Evolutionary conservation across 176 grass and related monocot genomes (phyloP), one percentile per base, ranked within the genome.

Genomic region (Zizania latifolia): DNA sequence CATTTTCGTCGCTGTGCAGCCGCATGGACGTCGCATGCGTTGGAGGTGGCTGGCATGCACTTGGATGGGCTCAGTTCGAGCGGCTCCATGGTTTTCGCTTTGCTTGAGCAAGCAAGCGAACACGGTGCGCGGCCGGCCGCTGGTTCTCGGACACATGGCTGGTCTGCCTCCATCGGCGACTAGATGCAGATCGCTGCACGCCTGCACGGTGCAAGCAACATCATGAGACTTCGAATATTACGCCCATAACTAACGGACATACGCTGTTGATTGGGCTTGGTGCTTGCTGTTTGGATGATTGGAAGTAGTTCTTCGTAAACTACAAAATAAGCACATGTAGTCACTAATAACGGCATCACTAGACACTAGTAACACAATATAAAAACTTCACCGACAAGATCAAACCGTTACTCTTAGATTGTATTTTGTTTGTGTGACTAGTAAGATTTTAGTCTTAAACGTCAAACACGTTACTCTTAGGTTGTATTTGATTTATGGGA

Each of bases 41-140:
- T 6, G 13, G 71, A 68, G 72, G 48, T 69, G 81, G 21, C 29
- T 7, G n/a, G 38, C 19, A 27, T 10, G 63, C 81, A 76, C 81
- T 35, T 83, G 71, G 28, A 33, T 24, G 34, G 61, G 70, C 28
- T 62, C 67, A 6, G 17, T 58, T n/a, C 53, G 6, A 46, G 37
- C 19, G 1, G 23, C 58, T 11, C 15, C 21, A 30, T 67, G 61
- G 38, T 30, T 40, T 38, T 32, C 19, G 61, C 28, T 30, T 29
- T 21, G 62, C 27, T n/a, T n/a, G n/a, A 17, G 11, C 19, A 9
- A 23, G 58, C 62, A 35, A 59, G 29, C 71, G 19, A 5, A 38
- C 39, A 30, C 40, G 3, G n/a, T n/a, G n/a, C n/a, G n/a, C n/a
- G n/a, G n/a, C n/a, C n/a, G 6, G 10, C 74, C 16, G 45, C 9